Base-by-base conservation (phyloP, 2,329 filamentous ascomycete genomes). In the Hypoxylon sp. region DNA sequence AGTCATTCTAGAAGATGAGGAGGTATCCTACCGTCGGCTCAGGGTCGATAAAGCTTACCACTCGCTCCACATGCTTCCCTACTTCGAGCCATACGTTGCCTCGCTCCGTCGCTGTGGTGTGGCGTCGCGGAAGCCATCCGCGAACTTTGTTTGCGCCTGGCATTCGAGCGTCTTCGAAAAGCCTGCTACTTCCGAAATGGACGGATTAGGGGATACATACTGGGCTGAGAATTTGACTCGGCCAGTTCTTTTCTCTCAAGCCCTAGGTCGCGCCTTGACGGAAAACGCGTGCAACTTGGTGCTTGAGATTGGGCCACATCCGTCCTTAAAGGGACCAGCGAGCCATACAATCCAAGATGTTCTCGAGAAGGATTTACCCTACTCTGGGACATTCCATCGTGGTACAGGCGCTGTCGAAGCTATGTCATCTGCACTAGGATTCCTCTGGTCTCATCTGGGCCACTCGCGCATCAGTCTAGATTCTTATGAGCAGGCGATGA, bases 281-380 rank as follows among this genome's bases (percentile, higher is more conserved):
- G 11, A 45, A 16, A 40, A 16, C 5, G 38, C 30, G 7, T 28
- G 52, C 18, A 9, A 33, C 26, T 7, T 52, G 0, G 68, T 67
- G n/a, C 49, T 80, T 2, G 78, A 80, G 51, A 32, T 80, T 3
- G 79, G 79, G 1, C 76, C 78, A 5, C 78, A 69, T 62, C 75
- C 78, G 16, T 76, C 78, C 3, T 69, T 80, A 1, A 78, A 78
- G 61, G 75, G 72, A 0, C 78, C 78, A 0, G 63, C 73, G 0
- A 71, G 59, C 4, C 72, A 79, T 49, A 77, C 72, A 5, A 59
- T 77, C 22, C 70, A 70, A 6, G 56, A 38, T 12, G 2, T 52
- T 14, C 12, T 16, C 2, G 44, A 16, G 3, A 22, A 18, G 18
- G 36, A 12, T 33, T 20, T 60, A 2, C 55, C 61, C 4, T 64